phyloP scores from a whole-genome alignment of 2,329 filamentous ascomycete genomes.

The Aspergillus quadricinctus region DNA sequence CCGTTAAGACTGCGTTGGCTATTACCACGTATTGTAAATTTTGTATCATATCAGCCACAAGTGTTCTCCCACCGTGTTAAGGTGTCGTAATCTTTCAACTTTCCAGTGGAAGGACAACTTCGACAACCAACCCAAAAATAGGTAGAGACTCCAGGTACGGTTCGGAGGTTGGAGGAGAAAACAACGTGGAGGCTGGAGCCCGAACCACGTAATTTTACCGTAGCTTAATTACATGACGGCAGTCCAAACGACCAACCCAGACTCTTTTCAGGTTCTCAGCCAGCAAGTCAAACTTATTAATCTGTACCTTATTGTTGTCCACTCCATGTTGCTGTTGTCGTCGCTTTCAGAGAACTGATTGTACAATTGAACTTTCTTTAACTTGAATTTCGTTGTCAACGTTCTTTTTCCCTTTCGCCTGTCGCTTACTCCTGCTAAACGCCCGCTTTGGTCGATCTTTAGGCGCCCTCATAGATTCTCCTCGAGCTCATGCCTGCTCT shows the following conservation, averaged over 20 bases:
- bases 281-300: constrained; percentile 10
- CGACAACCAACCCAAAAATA: neutral
- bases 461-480: constrained; percentile 16
- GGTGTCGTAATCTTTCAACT: neutral
- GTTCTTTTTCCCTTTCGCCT: constrained; percentile 1
- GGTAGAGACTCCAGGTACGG: neutral
- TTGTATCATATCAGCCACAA: neutral
- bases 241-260: constrained; percentile 2
- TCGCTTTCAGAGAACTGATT: neutral
- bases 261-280: constrained; percentile 11
- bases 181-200: neutral
- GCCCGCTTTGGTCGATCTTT: constrained; percentile 4
- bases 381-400: neutral
- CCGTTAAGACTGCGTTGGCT: no score
- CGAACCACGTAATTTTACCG: neutral
- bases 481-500: constrained; percentile 10
- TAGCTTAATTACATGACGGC: constrained; percentile 8
- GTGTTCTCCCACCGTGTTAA: neutral
- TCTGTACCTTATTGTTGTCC: constrained; percentile 10
- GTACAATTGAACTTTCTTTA: neutral
- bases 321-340: constrained; percentile 1
- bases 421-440: neutral
- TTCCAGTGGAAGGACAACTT: neutral
- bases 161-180: neutral
- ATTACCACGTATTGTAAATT: neutral